Evolutionary conservation across 257 asterid genomes (phyloP), one percentile per base, ranked within the genome.

Genomic region (Nicotiana tomentosiformis): DNA sequence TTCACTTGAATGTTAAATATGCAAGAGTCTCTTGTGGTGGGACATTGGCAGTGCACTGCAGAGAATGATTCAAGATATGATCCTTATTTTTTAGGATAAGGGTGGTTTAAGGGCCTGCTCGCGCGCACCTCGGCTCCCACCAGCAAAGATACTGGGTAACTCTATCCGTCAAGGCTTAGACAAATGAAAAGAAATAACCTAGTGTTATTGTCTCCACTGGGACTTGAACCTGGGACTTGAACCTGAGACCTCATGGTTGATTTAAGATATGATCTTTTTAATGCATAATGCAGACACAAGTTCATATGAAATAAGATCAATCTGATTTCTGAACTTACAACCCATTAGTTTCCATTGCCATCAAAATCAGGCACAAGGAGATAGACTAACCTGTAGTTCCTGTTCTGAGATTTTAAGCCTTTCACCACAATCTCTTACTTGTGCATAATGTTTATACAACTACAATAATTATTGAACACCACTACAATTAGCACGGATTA

Each of bases 321-420:
- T 17, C 8, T 2, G 14, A 53, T 37, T 12, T 37, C 26, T 43
- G n/a, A 16, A 67, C 57, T 12, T 15, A 62, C 37, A 35, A 8
- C 66, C 14, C 23, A 15, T 58, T 72, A 23, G 5, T 32, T 7
- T 72, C 14, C 5, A 68, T 58, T 33, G 58, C 23, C 20, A 74
- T 72, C 77, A 56, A 65, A 61, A 79, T 29, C 20, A 65, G 65
- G 67, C 17, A 68, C 85, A 46, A 51, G 33, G 37, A 66, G 82
- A 64, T 56, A n/a, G 37, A 43, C 90, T 78, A 84, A 94, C 97
- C 97, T 92, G 93, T 70, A 95, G 93, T 84, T 93, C 97, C 86
- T 84, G 89, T 83, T 92, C 97, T n/a, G 92, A 87, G 80, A 78
- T 87, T 84, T 95, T 92, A 69, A 90, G 90, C 70, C 84, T 92